A percentile compares a stretch with the other conserved stretches of the same genome.
These are phyloP conservation scores for Lactarius hatsudake DNA, from an alignment of 768 basidiomycete species.

Conservation along the genomic window DNA sequence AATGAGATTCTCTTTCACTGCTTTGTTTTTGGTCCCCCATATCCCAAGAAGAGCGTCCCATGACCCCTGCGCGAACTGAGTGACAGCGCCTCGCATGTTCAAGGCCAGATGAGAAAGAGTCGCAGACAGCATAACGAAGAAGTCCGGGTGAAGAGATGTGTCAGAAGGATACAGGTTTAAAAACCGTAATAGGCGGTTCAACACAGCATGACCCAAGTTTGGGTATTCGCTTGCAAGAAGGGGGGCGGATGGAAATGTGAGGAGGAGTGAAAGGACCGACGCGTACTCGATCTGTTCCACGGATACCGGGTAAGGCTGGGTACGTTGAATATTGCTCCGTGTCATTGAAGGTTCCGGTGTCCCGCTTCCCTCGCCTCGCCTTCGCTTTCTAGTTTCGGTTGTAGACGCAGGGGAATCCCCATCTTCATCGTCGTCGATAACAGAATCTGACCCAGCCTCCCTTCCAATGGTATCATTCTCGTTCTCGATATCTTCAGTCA, in stretches of 20 bases:
- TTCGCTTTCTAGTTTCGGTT: conserved; percentile 39
- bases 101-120: conserved; percentile 74
- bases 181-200: conserved; percentile 60
- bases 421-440: conserved; percentile 36
- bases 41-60: conserved; percentile 66
- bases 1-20: conserved; percentile 75
- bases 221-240: conserved; percentile 45
- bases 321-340: conserved; percentile 13
- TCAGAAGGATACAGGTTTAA: conserved; percentile 65
- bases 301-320: conserved; percentile 36
- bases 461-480: conserved; percentile 26
- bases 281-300: conserved; percentile 72
- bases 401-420: conserved; percentile 30
- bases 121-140: conserved; percentile 63
- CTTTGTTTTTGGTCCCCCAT: conserved; percentile 77
- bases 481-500: conserved; percentile 36
- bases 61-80: conserved; percentile 54
- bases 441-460: conserved; percentile 35
- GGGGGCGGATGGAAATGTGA: conserved; percentile 57
- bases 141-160: conserved; percentile 76
- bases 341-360: conserved; percentile 16
- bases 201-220: conserved; percentile 49
- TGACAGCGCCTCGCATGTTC: conserved; percentile 62
- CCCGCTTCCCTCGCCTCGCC: conserved; percentile 20
- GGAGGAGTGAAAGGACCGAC: conserved; percentile 57